phyloP scores from a whole-genome alignment of 1,284 basidiomycete species.

The Papiliotrema terrestris region DNA sequence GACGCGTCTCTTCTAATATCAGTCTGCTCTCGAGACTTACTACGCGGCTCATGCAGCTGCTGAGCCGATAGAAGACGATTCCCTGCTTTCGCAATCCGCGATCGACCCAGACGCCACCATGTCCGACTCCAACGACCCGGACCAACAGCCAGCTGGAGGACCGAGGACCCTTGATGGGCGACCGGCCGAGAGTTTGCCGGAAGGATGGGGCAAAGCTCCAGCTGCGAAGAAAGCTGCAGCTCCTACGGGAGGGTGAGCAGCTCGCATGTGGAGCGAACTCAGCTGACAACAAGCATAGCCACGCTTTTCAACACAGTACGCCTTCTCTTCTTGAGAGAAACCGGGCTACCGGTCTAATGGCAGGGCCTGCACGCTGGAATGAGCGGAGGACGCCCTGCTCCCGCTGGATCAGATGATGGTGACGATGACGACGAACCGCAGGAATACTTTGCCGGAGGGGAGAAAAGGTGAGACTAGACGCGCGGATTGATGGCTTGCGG shows the following conservation, averaged over 20 bases:
- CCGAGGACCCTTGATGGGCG: slow-evolving; percentile 32
- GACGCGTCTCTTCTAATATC: neutral
- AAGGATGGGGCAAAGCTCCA: slow-evolving; percentile 36
- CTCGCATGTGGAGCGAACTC: neutral
- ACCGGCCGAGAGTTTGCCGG: slow-evolving; percentile 31
- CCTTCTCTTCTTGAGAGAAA: neutral
- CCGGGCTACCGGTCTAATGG: no score
- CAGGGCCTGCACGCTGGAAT: slow-evolving; percentile 3
- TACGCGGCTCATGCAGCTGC: slow-evolving; percentile 38
- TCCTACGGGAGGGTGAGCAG: slow-evolving; percentile 8
- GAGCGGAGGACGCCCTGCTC: neutral
- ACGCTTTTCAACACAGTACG: slow-evolving; percentile 23
- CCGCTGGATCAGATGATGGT: slow-evolving; percentile 12
- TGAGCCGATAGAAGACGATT: slow-evolving; percentile 5
- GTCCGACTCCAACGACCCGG: neutral
- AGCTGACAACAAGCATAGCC: slow-evolving; percentile 18
- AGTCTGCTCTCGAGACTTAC: slow-evolving; percentile 41
- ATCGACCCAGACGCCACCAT: neutral
- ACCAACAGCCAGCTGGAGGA: slow-evolving; percentile 1
- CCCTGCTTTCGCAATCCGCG: neutral
- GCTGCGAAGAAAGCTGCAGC: slow-evolving; percentile 19
- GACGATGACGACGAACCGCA: slow-evolving; percentile 28
- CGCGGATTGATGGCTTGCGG: no score
- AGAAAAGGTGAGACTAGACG: slow-evolving; percentile 76
- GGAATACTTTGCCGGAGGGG: slow-evolving; percentile 68